Evolutionary conservation across 768 basidiomycete species (phyloP).

Genomic region (Collybia sordida): DNA sequence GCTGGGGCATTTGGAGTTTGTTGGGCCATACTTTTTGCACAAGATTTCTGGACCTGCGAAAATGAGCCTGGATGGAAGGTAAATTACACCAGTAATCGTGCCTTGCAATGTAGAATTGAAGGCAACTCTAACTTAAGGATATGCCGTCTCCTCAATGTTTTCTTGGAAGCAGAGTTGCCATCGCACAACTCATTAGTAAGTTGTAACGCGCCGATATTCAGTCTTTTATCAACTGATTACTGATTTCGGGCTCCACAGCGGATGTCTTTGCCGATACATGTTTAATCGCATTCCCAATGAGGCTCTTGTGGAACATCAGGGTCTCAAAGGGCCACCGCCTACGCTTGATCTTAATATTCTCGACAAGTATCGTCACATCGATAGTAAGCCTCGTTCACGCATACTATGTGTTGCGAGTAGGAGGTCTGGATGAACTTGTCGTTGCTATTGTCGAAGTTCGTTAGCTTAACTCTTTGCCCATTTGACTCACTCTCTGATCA

Average conservation of each 20-base stretch:
- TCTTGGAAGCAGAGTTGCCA: constrained; percentile 37
- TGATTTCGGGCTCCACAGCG: constrained; percentile 24
- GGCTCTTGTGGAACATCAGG: constrained; percentile 37
- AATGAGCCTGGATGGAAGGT: constrained; percentile 21
- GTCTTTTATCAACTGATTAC: neutral
- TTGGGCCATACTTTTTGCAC: constrained; percentile 31
- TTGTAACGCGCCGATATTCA: neutral
- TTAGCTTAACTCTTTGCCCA: neutral
- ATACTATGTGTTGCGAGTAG: constrained; percentile 23
- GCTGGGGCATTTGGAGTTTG: constrained; percentile 19
- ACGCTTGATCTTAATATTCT: constrained; percentile 41
- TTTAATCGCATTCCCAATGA: constrained; percentile 41
- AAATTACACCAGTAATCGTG: neutral
- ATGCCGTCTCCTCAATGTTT: constrained; percentile 32
- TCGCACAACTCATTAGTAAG: constrained; percentile 47
- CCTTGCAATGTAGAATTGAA: constrained; percentile 3
- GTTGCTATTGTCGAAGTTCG: constrained; percentile 38
- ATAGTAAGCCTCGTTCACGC: constrained; percentile 36
- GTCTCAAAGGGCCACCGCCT: constrained; percentile 30
- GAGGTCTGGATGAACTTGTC: constrained; percentile 20
- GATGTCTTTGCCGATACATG: constrained; percentile 39
- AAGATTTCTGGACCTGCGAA: constrained; percentile 34
- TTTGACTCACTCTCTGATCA: neutral
- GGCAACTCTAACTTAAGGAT: constrained; percentile 28
- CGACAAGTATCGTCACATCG: constrained; percentile 38